Conservation (phyloP, 495 filamentous ascomycete genomes). For the Neurospora sp. region DNA sequence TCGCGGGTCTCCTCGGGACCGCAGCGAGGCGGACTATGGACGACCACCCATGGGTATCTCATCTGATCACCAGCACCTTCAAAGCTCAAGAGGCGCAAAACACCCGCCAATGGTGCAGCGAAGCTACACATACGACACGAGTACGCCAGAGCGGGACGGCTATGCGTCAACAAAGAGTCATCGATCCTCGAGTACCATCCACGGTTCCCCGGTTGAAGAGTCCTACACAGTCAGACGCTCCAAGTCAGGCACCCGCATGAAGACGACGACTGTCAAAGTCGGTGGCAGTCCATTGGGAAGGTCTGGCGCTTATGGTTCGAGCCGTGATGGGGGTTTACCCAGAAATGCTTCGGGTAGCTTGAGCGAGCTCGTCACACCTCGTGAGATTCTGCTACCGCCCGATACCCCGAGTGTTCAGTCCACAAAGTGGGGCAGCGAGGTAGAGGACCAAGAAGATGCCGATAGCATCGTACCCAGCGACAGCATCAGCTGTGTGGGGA, state of each 20-base stretch:
- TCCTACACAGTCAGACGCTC: conserved; percentile 18
- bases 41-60: conserved; percentile 17
- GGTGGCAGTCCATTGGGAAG: conserved; percentile 1
- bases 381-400: conserved; percentile 38
- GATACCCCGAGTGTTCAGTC: conserved; percentile 28
- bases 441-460: conserved; percentile 17
- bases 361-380: conserved; percentile 13
- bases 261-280: conserved; percentile 23
- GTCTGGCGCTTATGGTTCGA: background rate
- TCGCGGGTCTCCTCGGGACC: conserved; percentile 16
- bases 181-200: conserved; percentile 24
- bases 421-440: conserved; percentile 13
- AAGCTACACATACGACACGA: conserved; percentile 19
- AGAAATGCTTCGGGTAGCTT: background rate
- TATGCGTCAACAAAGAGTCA: conserved; percentile 31
- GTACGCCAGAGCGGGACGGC: conserved; percentile 21
- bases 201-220: conserved; percentile 12
- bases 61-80: background rate
- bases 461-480: conserved; percentile 52
- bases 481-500: conserved; percentile 56
- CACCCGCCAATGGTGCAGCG: conserved; percentile 21
- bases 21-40: conserved; percentile 25
- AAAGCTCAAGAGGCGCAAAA: conserved; percentile 14
- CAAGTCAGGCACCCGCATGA: conserved; percentile 20
- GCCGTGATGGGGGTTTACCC: background rate